Evolutionary conservation across 1,139 yeast genomes (phyloP), one percentile per base, ranked within the genome.

Genomic region (Zygosaccharomyces pseudobailii): DNA sequence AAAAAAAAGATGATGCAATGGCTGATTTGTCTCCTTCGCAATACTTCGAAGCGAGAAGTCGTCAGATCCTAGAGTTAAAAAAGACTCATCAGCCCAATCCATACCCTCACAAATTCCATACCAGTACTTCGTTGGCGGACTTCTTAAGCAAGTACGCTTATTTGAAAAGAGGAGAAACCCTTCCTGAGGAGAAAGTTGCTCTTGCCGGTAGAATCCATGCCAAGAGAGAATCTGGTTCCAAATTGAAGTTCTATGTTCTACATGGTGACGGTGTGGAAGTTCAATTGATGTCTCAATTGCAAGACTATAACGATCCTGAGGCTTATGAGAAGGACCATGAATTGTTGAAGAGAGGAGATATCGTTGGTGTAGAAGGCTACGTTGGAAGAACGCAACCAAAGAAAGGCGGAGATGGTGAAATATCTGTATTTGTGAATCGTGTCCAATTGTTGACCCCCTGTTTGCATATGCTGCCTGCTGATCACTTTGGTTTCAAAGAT

Each of bases 401-500:
- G 74, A 90, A 90, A 71, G 97, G 97, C 67, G 98, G 97, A 68
- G 98, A 92, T 64, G 98, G 97, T 71, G 97, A 92, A 71, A 74
- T 92, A 50, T 90, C 97, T 24, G 85, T 92, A 45, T 92, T 92
- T 66, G 94, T 96, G 46, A 79, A 81, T 54, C 76, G 81, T 56
- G 82, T 92, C 58, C 79, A 80, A 63, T 76, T 92, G 62, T 81
- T 92, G 70, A 86, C 97, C 48, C 98, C 98, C 62, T 87, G 97
- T 71, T 77, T 92, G 71, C 97, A 89, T 72, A 92, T 92, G 97
- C 80, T 92, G 67, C 98, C 98, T 63, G 89, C 97, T 52, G 97
- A 92, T 70, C 96, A 88, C 70, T 90, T 79, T 66, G 98, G 98
- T 55, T 88, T 92, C 82, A 92, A 92, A 76, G 97, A 92, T 71